phyloP scores from a whole-genome alignment of 2,329 filamentous ascomycete genomes.

The Aphanoascus verrucosus region DNA sequence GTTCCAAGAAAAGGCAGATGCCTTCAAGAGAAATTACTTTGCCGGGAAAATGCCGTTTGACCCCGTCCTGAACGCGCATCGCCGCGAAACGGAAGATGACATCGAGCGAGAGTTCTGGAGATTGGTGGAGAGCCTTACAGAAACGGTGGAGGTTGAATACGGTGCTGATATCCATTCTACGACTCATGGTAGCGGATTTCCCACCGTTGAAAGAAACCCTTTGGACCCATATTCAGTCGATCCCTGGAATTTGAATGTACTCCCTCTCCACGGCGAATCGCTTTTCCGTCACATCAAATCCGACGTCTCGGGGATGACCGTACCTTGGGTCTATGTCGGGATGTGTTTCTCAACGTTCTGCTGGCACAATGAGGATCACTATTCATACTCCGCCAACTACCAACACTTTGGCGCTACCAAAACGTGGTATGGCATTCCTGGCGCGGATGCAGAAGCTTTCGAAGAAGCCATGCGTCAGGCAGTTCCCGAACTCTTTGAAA shows the following conservation, averaged over 20 bases:
- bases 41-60: slow-evolving; percentile 82
- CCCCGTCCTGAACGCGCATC: slow-evolving; percentile 66
- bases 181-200: slow-evolving; percentile 93
- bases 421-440: slow-evolving; percentile 97
- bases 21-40: slow-evolving; percentile 93
- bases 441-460: slow-evolving; percentile 85
- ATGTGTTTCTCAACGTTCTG: slow-evolving; percentile 99
- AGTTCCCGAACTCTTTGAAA: slow-evolving; percentile 92
- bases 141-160: slow-evolving; percentile 95
- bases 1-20: slow-evolving; percentile 90
- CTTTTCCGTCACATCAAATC: slow-evolving; percentile 96
- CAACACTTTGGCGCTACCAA: slow-evolving; percentile 97
- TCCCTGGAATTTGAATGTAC: slow-evolving; percentile 89
- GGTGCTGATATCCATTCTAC: slow-evolving; percentile 97
- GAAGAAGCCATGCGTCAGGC: slow-evolving; percentile 91
- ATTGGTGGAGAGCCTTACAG: slow-evolving; percentile 82
- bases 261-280: slow-evolving; percentile 82
- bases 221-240: slow-evolving; percentile 77
- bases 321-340: slow-evolving; percentile 96
- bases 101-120: slow-evolving; percentile 96
- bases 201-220: slow-evolving; percentile 83
- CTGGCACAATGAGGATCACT: slow-evolving; percentile 98
- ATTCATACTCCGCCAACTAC: slow-evolving; percentile 95
- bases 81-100: slow-evolving; percentile 82
- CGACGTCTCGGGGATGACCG: slow-evolving; percentile 97